Evolutionary conservation across 2,329 filamentous ascomycete genomes (phyloP).

Genomic region (Penicillium sp.): DNA sequence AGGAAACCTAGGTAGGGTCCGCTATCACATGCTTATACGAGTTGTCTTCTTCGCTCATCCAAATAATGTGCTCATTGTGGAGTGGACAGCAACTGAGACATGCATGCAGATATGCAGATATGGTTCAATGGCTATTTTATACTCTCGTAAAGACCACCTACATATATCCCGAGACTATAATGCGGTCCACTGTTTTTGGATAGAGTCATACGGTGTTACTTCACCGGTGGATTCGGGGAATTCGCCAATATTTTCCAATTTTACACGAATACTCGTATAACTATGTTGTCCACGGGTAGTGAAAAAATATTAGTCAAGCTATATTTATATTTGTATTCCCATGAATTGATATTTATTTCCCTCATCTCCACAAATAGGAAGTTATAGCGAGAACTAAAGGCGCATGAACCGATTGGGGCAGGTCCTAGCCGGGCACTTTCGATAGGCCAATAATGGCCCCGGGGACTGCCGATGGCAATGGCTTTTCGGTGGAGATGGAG

Average conservation of each 20-base stretch:
- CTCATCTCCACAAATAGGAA: neutral
- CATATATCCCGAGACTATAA: neutral
- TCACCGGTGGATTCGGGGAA: neutral
- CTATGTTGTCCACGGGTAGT: no score
- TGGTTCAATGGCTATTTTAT: neutral
- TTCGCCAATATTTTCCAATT: neutral
- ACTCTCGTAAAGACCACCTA: neutral
- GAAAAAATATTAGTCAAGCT: neutral
- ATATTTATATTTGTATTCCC: neutral
- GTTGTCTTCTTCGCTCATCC: neutral
- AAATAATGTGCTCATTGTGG: neutral
- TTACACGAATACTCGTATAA: neutral
- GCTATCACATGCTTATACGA: neutral
- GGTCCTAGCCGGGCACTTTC: conserved; percentile 9
- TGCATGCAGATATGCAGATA: neutral
- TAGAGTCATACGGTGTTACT: neutral
- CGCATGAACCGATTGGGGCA: neutral
- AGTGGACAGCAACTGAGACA: neutral
- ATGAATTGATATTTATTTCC: neutral
- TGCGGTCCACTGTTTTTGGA: neutral
- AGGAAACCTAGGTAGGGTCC: no score
- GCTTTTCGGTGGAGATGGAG: neutral
- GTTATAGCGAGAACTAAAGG: neutral
- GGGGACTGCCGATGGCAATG: neutral
- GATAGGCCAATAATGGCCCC: neutral